Base-by-base conservation (phyloP, 768 basidiomycete species). In the Cystobasidium ongulense region DNA sequence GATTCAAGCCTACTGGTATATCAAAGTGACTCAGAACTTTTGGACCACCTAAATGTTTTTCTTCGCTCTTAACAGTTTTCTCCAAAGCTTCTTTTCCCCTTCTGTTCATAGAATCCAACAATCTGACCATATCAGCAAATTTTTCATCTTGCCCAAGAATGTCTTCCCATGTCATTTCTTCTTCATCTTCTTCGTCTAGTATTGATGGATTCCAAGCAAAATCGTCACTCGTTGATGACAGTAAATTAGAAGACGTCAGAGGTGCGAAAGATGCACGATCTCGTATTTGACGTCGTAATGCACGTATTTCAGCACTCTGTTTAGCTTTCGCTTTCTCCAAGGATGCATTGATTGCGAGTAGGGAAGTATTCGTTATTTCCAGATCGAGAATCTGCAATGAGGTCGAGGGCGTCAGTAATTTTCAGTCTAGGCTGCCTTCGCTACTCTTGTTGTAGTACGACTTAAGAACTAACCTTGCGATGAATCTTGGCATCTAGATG, bases 361-460 rank as follows among this genome's bases (percentile, higher is more conserved):
- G 84, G 0, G 92, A 95, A 38, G 86, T 85, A 80, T 92, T 94
- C 5, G 90, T 89, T 78, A 95, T 95, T 81, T 94, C 90, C 13
- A 95, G 84, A 82, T 95, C 92, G 15, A 89, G 90, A 73, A 95
- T 94, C 92, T 95, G n/a, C n/a, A n/a, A 53, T 18, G 17, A 39
- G n/a, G 4, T n/a, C 15, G 74, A 36, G 3, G 41, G 7, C 5
- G 33, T 38, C 2, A 18, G 27, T 15, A 13, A n/a, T 31, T 8
- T 1, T 7, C 21, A 41, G 62, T 18, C 23, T 25, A 31, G 15
- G 15, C 18, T 1, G 35, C 15, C 27, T 31, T 7, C 39, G 4
- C 11, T 25, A 7, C 41, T n/a, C 27, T 15, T 23, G 8, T 36
- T 1, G 1, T 8, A 25, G 33, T 5, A 11, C 1, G 18, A 1